These are phyloP conservation scores for Fistulina hepatica DNA, from an alignment of 1,284 basidiomycete genomes.

Conservation along the genomic window DNA sequence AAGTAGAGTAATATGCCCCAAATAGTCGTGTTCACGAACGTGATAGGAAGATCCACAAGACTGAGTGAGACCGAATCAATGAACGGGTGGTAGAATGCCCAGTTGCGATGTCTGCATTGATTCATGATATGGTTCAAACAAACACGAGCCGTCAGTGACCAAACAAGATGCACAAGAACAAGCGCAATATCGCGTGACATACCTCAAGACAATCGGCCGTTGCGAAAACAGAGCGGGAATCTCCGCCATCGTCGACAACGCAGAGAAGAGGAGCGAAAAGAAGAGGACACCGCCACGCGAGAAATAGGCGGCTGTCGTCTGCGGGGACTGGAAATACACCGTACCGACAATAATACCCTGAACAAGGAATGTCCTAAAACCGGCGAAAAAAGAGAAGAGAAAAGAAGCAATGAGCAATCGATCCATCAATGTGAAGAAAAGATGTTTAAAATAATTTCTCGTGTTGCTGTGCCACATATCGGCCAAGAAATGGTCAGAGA, in stretches of 20 bases:
- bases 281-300: slow-evolving; percentile 71
- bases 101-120: slow-evolving; percentile 17
- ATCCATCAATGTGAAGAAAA: too few species aligned
- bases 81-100: slow-evolving; percentile 16
- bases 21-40: slow-evolving; percentile 36
- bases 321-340: slow-evolving; percentile 55
- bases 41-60: slow-evolving; percentile 61
- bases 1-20: slow-evolving; percentile 57
- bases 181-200: slow-evolving; percentile 64
- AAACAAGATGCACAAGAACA: slow-evolving; percentile 57
- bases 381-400: slow-evolving; percentile 7
- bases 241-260: slow-evolving; percentile 56
- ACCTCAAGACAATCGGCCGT: slow-evolving; percentile 59
- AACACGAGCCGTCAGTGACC: slow-evolving; percentile 62
- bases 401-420: slow-evolving; percentile 18
- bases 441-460: too few species aligned
- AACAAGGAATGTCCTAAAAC: slow-evolving; percentile 44
- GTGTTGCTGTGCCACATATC: too few species aligned
- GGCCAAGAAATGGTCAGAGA: too few species aligned
- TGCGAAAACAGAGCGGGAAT: slow-evolving; percentile 63
- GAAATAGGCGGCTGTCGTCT: slow-evolving; percentile 63
- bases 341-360: slow-evolving; percentile 71
- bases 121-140: slow-evolving; percentile 52
- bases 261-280: slow-evolving; percentile 50
- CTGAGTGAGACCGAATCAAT: slow-evolving; percentile 58